phyloP scores from a whole-genome alignment of 306 rosid species.

The Sicyos edulis region DNA sequence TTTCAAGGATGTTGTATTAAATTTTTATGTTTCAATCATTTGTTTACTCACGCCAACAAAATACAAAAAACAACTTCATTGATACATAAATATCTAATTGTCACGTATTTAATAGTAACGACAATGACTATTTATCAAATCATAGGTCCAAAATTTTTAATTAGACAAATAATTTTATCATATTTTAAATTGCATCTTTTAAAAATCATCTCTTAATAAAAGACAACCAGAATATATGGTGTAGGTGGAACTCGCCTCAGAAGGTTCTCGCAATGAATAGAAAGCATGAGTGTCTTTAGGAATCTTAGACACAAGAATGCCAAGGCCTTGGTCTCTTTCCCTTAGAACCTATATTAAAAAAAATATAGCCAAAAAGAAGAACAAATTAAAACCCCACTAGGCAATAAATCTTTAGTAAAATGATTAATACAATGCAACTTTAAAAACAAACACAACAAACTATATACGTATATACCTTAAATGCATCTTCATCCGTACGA shows the following conservation, averaged over 20 bases:
- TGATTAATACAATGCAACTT: background rate
- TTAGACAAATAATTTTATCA: too few relatives aligned
- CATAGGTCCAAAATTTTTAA: too few relatives aligned
- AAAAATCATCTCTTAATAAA: too few relatives aligned
- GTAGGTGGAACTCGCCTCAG: slow-evolving; percentile 54
- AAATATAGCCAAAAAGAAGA: background rate
- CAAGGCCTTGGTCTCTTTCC: slow-evolving; percentile 89
- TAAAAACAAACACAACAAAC: background rate
- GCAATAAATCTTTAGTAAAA: background rate
- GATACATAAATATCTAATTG: too few relatives aligned
- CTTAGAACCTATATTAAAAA: slow-evolving; percentile 41
- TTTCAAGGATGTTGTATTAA: too few relatives aligned
- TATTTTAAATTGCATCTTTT: too few relatives aligned
- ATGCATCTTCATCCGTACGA: slow-evolving; percentile 93
- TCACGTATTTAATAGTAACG: too few relatives aligned
- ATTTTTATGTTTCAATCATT: too few relatives aligned
- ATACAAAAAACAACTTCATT: too few relatives aligned
- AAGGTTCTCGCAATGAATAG: slow-evolving; percentile 81
- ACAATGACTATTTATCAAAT: too few relatives aligned
- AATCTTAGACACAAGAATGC: slow-evolving; percentile 79
- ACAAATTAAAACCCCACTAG: background rate
- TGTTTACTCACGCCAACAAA: too few relatives aligned
- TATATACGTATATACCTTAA: slow-evolving; percentile 51
- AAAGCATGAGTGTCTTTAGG: slow-evolving; percentile 84
- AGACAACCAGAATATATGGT: background rate